Evolutionary conservation across 2,329 filamentous ascomycete species (phyloP), one percentile per base, ranked within the genome.

Genomic region (Penicillium sp.): DNA sequence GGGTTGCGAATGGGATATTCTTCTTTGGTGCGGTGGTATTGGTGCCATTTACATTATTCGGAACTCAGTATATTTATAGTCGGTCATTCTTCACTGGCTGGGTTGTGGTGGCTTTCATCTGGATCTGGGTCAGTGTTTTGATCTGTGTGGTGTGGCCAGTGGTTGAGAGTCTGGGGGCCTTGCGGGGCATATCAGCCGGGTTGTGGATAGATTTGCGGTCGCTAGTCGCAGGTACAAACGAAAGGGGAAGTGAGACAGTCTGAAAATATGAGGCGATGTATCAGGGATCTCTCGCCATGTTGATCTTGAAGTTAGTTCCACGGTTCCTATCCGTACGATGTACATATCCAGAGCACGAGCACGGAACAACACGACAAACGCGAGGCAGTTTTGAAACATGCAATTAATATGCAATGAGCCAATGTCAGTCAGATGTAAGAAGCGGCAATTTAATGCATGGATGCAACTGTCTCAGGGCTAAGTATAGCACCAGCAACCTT

Each of bases 141-240:
- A 70, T 73, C 45, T 77, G 74, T 55, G 69, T 75, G 38, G 58
- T 76, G 9, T 76, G 71, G 64, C 74, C 75, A 8, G 53, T 76
- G 50, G 55, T 71, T 27, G 74, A 77, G 62, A 73, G 70, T 56
- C 56, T 65, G 11, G 61, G 58, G 3, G 70, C 71, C 8, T 67
- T 73, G 52, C 55, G 56, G 48, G 51, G 64, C 14, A 70, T 72
- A 43, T 47, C 45, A 18, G 53, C 38, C 1, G 66, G 65, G 1
- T 13, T 64, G 24, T 58, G 57, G 55, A 36, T 42, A 51, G 62
- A 64, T 45, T 34, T 58, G 11, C 47, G 48, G 43, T 52, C 53
- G 11, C 27, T 57, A 45, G 9, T 50, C 18, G 56, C 47, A 42
- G n/a, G 40, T 54, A 36, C 42, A 27, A 44, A 44, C 29, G n/a